Percentiles rank a stretch among this genome's conserved stretches.
Evolutionary conservation across 805 yeast genomes (phyloP).

Genomic region (Ogataea populi-albae): DNA sequence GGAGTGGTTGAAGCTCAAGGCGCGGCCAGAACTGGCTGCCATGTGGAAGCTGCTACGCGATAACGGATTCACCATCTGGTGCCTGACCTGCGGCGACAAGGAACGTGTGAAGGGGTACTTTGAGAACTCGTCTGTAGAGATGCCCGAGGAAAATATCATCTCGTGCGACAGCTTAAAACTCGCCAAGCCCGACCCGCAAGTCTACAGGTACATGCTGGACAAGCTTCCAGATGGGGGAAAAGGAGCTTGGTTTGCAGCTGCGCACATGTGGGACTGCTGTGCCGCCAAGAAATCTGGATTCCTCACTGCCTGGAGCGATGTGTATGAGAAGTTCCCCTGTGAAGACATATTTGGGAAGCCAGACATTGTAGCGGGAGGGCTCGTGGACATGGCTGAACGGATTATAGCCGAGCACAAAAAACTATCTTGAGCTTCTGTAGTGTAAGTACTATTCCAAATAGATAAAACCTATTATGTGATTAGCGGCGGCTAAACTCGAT

Average conservation of each 20-base stretch:
- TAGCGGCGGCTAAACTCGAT: too few relatives aligned
- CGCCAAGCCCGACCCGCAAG: constrained; percentile 31
- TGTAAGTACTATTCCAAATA: too few relatives aligned
- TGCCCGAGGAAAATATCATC: constrained; percentile 28
- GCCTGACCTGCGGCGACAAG: constrained; percentile 30
- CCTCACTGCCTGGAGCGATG: constrained; percentile 32
- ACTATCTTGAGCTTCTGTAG: too few relatives aligned
- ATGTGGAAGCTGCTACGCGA: constrained; percentile 30
- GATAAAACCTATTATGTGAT: too few relatives aligned
- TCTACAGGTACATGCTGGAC: constrained; percentile 26
- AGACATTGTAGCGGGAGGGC: constrained; percentile 29
- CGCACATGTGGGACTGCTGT: constrained; percentile 34
- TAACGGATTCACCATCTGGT: constrained; percentile 31
- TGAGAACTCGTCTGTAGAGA: constrained; percentile 24
- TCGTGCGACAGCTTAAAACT: constrained; percentile 31
- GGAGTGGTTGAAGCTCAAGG: constrained; percentile 27
- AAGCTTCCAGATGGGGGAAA: constrained; percentile 26
- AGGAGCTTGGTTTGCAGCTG: constrained; percentile 33
- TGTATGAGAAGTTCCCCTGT: constrained; percentile 31
- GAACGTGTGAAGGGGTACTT: constrained; percentile 31
- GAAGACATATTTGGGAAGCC: constrained; percentile 30
- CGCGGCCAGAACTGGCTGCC: constrained; percentile 28
- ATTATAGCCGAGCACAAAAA: constrained; percentile 22
- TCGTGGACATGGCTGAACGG: constrained; percentile 31
- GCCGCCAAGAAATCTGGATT: constrained; percentile 34